Conservation (phyloP, 257 asterid genomes). For the Echites panduratus region DNA sequence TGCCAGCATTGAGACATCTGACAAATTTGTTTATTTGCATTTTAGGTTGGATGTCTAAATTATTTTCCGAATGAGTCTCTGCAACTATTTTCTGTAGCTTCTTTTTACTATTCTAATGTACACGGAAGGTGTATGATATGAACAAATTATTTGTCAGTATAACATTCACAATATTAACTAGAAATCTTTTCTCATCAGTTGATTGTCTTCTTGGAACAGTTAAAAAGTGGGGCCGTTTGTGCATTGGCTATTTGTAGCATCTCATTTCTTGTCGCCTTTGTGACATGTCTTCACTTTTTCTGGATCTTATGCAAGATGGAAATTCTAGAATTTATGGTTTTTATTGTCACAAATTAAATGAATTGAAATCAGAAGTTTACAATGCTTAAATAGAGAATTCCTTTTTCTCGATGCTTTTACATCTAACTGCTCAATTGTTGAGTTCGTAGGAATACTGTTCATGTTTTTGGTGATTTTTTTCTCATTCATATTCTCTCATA, state of each 20-base stretch:
- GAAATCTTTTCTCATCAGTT: neutral
- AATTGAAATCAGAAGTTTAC: neutral
- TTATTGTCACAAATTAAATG: neutral
- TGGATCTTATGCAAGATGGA: neutral
- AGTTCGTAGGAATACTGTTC: neutral
- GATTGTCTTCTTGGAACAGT: neutral
- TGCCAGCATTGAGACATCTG: too few relatives aligned
- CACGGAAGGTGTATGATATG: too few relatives aligned
- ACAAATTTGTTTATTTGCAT: too few relatives aligned
- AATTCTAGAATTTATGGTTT: neutral
- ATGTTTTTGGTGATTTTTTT: neutral
- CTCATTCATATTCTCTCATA: neutral
- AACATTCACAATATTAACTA: neutral
- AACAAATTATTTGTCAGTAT: neutral
- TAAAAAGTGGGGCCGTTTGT: neutral
- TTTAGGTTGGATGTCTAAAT: too few relatives aligned
- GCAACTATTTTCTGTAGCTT: too few relatives aligned
- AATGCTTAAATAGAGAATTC: neutral
- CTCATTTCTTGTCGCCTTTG: neutral
- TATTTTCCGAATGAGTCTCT: too few relatives aligned
- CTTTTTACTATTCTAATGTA: too few relatives aligned
- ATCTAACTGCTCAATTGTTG: neutral
- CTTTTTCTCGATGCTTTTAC: neutral
- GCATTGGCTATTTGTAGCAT: neutral
- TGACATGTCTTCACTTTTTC: neutral